Base-by-base conservation (phyloP, 768 basidiomycete species). In the Lyophyllum shimeji region DNA sequence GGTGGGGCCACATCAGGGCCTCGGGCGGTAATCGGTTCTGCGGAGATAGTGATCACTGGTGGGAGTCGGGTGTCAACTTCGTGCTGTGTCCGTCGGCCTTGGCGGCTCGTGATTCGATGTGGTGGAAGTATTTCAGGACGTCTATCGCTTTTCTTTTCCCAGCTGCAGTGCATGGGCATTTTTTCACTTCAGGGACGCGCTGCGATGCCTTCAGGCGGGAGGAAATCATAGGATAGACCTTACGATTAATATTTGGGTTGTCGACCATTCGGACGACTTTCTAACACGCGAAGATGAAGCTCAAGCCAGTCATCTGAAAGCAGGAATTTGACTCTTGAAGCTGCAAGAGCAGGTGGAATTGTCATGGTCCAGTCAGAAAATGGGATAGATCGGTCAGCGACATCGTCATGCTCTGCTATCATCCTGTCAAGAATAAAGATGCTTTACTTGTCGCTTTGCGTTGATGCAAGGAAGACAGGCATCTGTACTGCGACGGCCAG, bases 121-220 rank as follows among this genome's bases (percentile, higher is more conserved):
- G 34, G 11, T 48, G 50, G 53, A 31, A 46, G 43, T 13, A 8
- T 39, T 29, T 8, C 17, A 37, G 12, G 24, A 34, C 31, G 25
- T 25, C 39, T 34, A 7, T 59, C 33, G 12, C 42, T 45, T 46
- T 20, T 33, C 43, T 27, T 25, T 39, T 29, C 39, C 33, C 34
- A 24, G 37, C 25, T 58, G 13, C 53, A 55, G 40, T 25, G 45
- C 27, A 48, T 45, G 39, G 31, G 40, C 52, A n/a, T 52, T 58
- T 25, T 27, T 47, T 55, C 52, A 29, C 9, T 29, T 9, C 20
- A 18, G 37, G 24, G 34, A 15, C 20, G 39, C 18, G 9, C 4
- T 1, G 20, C 25, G 34, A 33, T 17, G 27, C 47, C n/a, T 53
- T 46, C 9, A 46, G 44, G 21, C 6, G 23, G 17, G 12, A 24